Percentiles rank a stretch among this genome's conserved stretches.
These are phyloP conservation scores for Metrosideros polymorpha DNA, from an alignment of 441 rosid genomes.

Conservation along the genomic window DNA sequence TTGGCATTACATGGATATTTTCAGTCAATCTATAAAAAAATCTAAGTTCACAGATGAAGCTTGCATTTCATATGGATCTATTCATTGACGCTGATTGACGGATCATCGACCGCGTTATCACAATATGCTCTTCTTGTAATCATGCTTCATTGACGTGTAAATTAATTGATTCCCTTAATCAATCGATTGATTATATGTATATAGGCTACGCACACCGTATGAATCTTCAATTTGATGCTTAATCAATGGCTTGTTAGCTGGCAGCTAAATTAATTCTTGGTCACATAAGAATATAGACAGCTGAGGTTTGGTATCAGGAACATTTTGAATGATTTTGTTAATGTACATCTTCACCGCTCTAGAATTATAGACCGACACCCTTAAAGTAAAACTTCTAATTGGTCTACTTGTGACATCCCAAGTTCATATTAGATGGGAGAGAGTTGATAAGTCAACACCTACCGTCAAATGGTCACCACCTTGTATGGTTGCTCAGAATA, in stretches of 20 bases:
- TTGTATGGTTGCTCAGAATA: background rate
- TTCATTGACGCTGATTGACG: background rate
- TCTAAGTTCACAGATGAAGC: background rate
- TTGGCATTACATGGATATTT: background rate
- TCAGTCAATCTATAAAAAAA: background rate
- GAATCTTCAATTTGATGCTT: background rate
- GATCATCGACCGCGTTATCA: background rate
- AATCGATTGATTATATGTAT: background rate
- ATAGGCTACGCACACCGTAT: background rate
- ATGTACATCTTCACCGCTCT: too few species aligned
- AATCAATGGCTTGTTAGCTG: background rate
- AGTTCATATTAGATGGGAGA: background rate
- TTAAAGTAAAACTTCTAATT: background rate
- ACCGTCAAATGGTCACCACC: background rate
- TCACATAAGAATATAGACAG: too few species aligned
- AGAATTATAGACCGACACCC: background rate
- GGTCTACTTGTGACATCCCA: background rate
- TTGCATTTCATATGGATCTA: background rate
- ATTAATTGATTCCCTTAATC: background rate
- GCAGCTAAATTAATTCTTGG: background rate
- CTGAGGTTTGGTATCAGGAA: background rate
- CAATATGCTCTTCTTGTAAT: background rate
- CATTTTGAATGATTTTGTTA: background rate
- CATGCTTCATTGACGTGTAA: background rate
- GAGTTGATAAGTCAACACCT: background rate